Evolutionary conservation across 345 rosid genomes (phyloP).

Genomic region (Anacardium occidentale): DNA sequence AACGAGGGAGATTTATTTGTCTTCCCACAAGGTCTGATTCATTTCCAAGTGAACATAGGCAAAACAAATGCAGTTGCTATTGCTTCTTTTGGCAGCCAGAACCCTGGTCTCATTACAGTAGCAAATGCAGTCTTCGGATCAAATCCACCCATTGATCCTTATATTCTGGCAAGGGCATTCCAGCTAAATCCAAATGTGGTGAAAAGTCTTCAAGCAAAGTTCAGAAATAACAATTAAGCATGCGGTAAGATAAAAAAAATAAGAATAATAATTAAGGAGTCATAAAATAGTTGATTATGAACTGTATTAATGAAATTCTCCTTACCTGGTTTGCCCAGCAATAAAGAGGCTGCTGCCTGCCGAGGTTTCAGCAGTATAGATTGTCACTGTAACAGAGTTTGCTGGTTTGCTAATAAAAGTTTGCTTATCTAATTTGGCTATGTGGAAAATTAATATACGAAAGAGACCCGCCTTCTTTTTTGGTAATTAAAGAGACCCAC

Average conservation of each 20-base stretch:
- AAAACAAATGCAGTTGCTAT: constrained; percentile 22
- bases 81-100: constrained; percentile 26
- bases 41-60: constrained; percentile 35
- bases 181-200: constrained; percentile 10
- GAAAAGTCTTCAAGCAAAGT: constrained; percentile 12
- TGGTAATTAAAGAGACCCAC: too few relatives aligned
- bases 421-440: too few relatives aligned
- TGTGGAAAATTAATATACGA: too few relatives aligned
- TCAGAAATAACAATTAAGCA: not conserved
- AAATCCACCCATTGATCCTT: constrained; percentile 20
- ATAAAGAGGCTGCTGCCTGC: too few relatives aligned
- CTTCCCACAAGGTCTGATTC: constrained; percentile 28
- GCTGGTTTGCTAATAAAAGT: too few relatives aligned
- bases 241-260: not conserved
- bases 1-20: constrained; percentile 30
- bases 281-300: too few relatives aligned
- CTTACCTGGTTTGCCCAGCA: not conserved
- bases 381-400: too few relatives aligned
- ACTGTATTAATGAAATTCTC: not conserved
- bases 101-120: constrained; percentile 31
- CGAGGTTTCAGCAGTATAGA: too few relatives aligned
- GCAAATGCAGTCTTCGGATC: constrained; percentile 31
- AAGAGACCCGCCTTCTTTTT: too few relatives aligned
- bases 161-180: constrained; percentile 29
- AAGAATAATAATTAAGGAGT: too few relatives aligned